Base-by-base conservation (phyloP, 2,329 filamentous ascomycete genomes). In the Fusarium vanettenii region DNA sequence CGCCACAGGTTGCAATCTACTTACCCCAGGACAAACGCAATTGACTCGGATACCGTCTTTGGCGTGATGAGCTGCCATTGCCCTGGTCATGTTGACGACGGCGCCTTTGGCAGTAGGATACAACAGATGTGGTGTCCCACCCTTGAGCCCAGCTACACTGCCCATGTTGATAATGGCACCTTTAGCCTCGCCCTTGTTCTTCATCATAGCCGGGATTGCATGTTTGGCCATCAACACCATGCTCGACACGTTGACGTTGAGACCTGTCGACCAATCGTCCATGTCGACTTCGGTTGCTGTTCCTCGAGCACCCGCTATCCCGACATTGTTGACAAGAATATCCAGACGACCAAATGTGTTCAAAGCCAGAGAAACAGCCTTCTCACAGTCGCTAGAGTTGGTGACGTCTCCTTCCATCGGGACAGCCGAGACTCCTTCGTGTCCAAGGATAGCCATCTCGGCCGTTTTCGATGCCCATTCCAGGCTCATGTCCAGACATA, bases 201-300 rank as follows among this genome's bases (percentile, higher is more conserved):
- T 85, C 27, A 74, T 71, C 91, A 93, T 93, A 4, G 83, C 87
- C 0, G 91, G 91, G 33, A 93, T 87, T 0, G 87, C 87, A 73
- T 89, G 88, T 75, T 92, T 91, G 20, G 85, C 84, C 89, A 93
- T 92, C 64, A 88, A 83, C 33, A 92, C 87, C 91, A 93, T 93
- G 74, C 88, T 91, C 6, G 86, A 87, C 5, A 93, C 89, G 75
- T 93, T 93, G 56, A 92, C 82, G 52, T 91, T 86, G 64, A 93
- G 84, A 0, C 87, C 86, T 60, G 84, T 85, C 0, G 87, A 84
- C 89, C 90, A 93, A 13, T 85, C 83, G 0, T 80, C 85, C 84
- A 91, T 87, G 75, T 92, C 89, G 1, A 92, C 88, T 0, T 90
- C 88, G 2, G 89, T 84, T 0, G 91, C 90, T 2, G 88, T 91